Conservation (phyloP, 1,284 basidiomycete species). For the Hemileia vastatrix region DNA sequence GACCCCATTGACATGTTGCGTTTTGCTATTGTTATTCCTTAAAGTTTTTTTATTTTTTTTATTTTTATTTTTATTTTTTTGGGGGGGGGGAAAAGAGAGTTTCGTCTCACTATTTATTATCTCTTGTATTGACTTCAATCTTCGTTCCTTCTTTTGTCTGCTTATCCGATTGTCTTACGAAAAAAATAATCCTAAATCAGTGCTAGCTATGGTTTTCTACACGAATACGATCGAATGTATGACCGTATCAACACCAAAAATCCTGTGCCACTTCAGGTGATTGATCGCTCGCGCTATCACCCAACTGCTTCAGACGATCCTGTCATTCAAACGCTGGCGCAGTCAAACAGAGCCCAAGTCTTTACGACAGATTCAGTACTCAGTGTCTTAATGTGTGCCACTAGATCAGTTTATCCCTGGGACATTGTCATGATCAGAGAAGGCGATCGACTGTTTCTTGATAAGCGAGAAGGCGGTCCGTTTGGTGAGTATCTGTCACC, state of each 20-base stretch:
- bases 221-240: slow-evolving; percentile 87
- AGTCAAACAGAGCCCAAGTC: slow-evolving; percentile 68
- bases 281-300: slow-evolving; percentile 95
- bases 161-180: too few species aligned
- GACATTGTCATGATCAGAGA: slow-evolving; percentile 92
- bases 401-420: slow-evolving; percentile 95
- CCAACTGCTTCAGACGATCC: slow-evolving; percentile 96
- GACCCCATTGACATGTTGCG: slow-evolving; percentile 71
- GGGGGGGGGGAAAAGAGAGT: too few species aligned
- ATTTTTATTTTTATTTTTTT: too few species aligned
- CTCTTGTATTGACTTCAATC: too few species aligned
- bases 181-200: slow-evolving; percentile 46
- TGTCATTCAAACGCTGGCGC: slow-evolving; percentile 76
- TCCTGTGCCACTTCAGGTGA: slow-evolving; percentile 76
- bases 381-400: slow-evolving; percentile 89
- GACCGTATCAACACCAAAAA: slow-evolving; percentile 92
- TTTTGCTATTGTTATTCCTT: slow-evolving; percentile 39
- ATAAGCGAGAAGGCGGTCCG: slow-evolving; percentile 95
- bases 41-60: background rate
- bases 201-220: slow-evolving; percentile 77
- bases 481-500: slow-evolving; percentile 51
- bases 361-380: slow-evolving; percentile 95
- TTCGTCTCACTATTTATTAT: too few species aligned
- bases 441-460: slow-evolving; percentile 87
- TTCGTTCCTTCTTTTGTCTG: too few species aligned